A percentile compares a stretch with the other conserved stretches of the same genome.
Evolutionary conservation across 768 basidiomycete genomes (phyloP).

Genomic region (Lactifluus volemus): DNA sequence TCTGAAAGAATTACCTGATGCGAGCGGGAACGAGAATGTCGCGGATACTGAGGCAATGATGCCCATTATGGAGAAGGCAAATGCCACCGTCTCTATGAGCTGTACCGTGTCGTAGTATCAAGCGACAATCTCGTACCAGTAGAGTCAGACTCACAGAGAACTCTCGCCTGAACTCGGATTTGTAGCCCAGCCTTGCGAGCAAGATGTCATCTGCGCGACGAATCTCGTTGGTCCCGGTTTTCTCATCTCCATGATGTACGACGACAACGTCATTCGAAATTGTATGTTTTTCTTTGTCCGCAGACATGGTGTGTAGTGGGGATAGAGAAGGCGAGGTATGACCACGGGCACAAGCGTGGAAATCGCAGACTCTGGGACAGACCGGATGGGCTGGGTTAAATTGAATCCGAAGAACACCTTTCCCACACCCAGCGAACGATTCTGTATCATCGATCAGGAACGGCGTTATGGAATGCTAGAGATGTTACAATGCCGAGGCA

Average conservation of each 20-base stretch:
- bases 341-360: not conserved
- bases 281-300: constrained; percentile 1
- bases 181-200: constrained; percentile 62
- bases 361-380: not conserved
- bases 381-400: not conserved
- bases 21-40: constrained; percentile 53
- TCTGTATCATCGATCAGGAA: not conserved
- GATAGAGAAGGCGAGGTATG: not conserved
- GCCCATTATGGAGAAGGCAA: constrained; percentile 66
- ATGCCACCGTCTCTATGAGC: constrained; percentile 55
- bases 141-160: constrained; percentile 44
- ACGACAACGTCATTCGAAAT: not conserved
- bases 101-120: constrained; percentile 18
- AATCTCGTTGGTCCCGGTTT: not conserved
- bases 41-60: constrained; percentile 62
- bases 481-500: not conserved
- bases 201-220: constrained; percentile 40
- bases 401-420: not conserved
- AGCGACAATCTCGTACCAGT: not conserved
- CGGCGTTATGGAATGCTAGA: not conserved
- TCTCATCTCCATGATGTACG: not conserved
- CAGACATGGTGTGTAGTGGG: not conserved
- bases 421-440: not conserved
- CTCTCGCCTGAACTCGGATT: constrained; percentile 63
- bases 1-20: constrained; percentile 36